Base-by-base conservation (phyloP, 805 yeast genomes). In the Kuraishia borneana region DNA sequence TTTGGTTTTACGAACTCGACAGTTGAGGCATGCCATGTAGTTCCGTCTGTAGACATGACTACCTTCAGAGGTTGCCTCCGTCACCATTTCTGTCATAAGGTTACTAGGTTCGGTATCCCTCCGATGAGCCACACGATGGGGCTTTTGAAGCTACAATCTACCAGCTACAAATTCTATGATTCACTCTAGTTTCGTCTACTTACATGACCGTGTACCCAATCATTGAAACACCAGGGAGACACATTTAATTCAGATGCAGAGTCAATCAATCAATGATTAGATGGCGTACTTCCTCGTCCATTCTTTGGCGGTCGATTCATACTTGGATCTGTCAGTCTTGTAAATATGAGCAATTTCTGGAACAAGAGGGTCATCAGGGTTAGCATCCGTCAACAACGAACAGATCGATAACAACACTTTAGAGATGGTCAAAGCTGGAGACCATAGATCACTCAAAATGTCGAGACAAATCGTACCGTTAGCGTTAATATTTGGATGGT, bases 211-310 rank as follows among this genome's bases (percentile, higher is more conserved):
- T 17, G 27, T 9, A 7, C 14, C 16, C 21, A 28, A 12, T 17
- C 19, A 18, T 16, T 28, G 10, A 17, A 21, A 21, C 7, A 17
- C 10, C 21, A 17, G 10, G 12, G 18, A 28, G 21, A 28, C 31
- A 28, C 19, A 17, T 6, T 17, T 5, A 28, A 5, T 17, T 18
- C 4, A n/a, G n/a, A n/a, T n/a, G n/a, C n/a, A n/a, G 18, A 17
- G 14, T 26, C 29, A 14, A 26, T 26, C 17, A 10, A 26, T 18
- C 8, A 6, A 17, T 10, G 10, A 8, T 51, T 68, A 85, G 51
- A 89, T 88, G 44, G 98, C 98, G 60, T 84, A 92, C 66, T 92
- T 92, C 68, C 89, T 82, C 22, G 98, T 92, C 97, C 97, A 92
- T 65, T 92, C 98, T 54, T 82, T 78, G 39, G 98, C 98, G 37